phyloP scores from a whole-genome alignment of 306 rosid species.

The Coriaria nepalensis region DNA sequence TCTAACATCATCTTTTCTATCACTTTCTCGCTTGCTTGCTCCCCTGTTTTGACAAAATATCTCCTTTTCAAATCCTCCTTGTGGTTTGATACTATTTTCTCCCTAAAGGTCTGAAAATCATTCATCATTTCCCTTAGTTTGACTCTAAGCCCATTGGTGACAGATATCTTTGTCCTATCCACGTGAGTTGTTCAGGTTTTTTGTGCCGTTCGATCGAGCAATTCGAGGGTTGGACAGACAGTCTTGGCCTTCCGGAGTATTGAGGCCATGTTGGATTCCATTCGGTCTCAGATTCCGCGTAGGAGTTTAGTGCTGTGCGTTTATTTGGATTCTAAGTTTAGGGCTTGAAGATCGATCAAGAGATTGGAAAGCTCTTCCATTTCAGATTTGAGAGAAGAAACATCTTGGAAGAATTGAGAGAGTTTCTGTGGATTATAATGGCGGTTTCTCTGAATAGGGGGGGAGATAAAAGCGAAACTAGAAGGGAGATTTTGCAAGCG shows the following conservation, averaged over 20 bases:
- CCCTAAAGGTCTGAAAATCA: constrained; percentile 60
- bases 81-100: constrained; percentile 46
- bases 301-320: constrained; percentile 78
- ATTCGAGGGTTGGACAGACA: constrained; percentile 46
- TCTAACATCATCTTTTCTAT: constrained; percentile 60
- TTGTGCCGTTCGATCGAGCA: constrained; percentile 44
- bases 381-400: constrained; percentile 45
- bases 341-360: constrained; percentile 62
- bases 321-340: constrained; percentile 64
- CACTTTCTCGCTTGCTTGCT: constrained; percentile 52
- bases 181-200: constrained; percentile 42
- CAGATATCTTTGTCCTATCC: constrained; percentile 56
- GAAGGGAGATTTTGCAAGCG: too few species aligned
- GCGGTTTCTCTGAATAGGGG: too few species aligned
- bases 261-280: constrained; percentile 63
- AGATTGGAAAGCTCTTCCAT: constrained; percentile 93
- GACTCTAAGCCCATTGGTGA: constrained; percentile 65
- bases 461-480: too few species aligned
- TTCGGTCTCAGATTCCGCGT: constrained; percentile 64
- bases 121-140: constrained; percentile 67
- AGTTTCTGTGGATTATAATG: too few species aligned
- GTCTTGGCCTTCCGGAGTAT: constrained; percentile 61
- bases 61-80: constrained; percentile 76
- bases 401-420: constrained; percentile 59
- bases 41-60: constrained; percentile 44